Conservation (phyloP, 1,284 basidiomycete genomes). For the Ceratobasidium sp. region DNA sequence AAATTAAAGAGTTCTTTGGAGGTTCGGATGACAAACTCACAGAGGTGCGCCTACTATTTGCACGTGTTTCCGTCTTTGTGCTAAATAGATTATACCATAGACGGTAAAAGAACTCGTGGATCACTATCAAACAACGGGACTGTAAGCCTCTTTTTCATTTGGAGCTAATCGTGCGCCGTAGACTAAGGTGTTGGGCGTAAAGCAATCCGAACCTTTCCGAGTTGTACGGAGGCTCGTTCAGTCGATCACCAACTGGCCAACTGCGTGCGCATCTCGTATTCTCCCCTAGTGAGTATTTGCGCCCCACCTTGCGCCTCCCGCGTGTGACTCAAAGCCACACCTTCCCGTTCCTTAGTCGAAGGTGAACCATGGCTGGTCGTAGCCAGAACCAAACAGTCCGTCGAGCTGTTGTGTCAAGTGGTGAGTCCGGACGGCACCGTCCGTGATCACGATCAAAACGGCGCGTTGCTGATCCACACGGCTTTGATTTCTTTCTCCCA, state of each 20-base stretch:
- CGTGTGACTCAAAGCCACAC: neutral
- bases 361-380: neutral
- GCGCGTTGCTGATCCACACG: conserved; percentile 12
- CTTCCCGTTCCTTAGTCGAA: neutral
- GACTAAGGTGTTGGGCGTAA: neutral
- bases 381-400: neutral
- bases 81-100: neutral
- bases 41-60: neutral
- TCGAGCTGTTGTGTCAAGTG: conserved; percentile 29
- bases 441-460: neutral
- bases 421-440: conserved; percentile 9
- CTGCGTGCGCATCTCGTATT: conserved; percentile 11
- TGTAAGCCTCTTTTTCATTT: conserved; percentile 14
- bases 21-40: neutral
- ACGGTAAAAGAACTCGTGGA: conserved; percentile 14
- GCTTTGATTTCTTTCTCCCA: neutral
- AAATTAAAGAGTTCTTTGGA: conserved; percentile 8
- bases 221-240: conserved; percentile 15
- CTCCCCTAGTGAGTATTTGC: conserved; percentile 1
- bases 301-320: no score
- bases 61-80: neutral
- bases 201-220: neutral
- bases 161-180: neutral
- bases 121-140: neutral
- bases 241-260: neutral